Evolutionary conservation across 2,329 filamentous ascomycete species (phyloP).

Genomic region (Anthostomella pinea): DNA sequence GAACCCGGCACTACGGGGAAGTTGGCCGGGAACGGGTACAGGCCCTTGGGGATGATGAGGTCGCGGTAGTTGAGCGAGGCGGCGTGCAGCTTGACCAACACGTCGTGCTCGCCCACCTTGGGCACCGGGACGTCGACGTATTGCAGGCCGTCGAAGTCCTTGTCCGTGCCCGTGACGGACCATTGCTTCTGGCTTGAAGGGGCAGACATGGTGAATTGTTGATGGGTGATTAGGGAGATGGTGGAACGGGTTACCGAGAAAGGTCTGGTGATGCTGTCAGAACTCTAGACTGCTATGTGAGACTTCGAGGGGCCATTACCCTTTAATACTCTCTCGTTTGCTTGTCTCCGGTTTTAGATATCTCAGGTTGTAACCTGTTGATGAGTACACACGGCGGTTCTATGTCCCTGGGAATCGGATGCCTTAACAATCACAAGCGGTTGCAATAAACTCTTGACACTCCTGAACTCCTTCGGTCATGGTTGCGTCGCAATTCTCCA

Average conservation of each 20-base stretch:
- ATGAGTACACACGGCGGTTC: no score
- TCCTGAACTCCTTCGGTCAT: no score
- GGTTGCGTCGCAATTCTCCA: no score
- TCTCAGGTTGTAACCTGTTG: no score
- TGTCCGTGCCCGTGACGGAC: conserved; percentile 48
- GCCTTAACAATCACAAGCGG: no score
- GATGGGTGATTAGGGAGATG: not conserved
- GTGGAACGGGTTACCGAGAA: not conserved
- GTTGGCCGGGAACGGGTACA: conserved; percentile 43
- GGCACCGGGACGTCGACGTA: conserved; percentile 55
- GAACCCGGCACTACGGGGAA: conserved; percentile 48
- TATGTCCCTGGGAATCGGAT: no score
- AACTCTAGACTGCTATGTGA: no score
- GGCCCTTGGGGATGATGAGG: conserved; percentile 47
- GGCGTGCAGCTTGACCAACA: conserved; percentile 63
- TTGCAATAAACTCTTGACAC: no score
- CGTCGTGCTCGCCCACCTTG: conserved; percentile 64
- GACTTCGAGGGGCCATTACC: no score
- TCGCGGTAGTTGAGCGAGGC: conserved; percentile 56
- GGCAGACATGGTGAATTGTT: conserved; percentile 9
- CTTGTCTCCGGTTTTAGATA: no score
- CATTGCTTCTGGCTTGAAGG: conserved; percentile 44
- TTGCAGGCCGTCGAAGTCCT: conserved; percentile 59
- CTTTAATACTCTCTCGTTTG: no score
- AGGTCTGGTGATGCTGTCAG: no score